Percentiles rank a stretch among this genome's conserved stretches.
phyloP scores from a whole-genome alignment of 2,329 filamentous ascomycete genomes.

The Penicillium sp. region DNA sequence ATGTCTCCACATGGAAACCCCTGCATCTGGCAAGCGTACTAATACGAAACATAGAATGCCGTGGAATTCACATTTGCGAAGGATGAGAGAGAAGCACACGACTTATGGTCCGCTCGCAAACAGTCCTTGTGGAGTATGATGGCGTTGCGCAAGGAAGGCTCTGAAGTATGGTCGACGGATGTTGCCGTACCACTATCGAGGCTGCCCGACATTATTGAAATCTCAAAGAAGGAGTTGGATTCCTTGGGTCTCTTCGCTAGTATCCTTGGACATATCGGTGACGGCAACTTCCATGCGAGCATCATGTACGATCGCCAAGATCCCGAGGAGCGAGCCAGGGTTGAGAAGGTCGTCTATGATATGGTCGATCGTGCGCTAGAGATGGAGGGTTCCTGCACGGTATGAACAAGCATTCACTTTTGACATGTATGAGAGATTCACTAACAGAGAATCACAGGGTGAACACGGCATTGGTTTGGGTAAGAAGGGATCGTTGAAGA shows the following conservation, averaged over 20 bases:
- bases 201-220: constrained; percentile 70
- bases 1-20: neutral
- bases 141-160: constrained; percentile 59
- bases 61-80: constrained; percentile 62
- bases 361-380: constrained; percentile 91
- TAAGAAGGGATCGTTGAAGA: constrained; percentile 79
- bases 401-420: constrained; percentile 30
- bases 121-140: constrained; percentile 68
- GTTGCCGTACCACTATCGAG: constrained; percentile 67
- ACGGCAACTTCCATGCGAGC: constrained; percentile 93
- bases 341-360: constrained; percentile 81
- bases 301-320: constrained; percentile 83
- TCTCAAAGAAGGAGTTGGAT: constrained; percentile 88
- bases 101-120: constrained; percentile 66
- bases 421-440: neutral
- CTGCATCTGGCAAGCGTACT: neutral
- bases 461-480: constrained; percentile 87
- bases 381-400: constrained; percentile 91
- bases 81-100: constrained; percentile 60
- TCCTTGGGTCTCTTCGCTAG: constrained; percentile 84
- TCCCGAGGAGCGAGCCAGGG: constrained; percentile 72
- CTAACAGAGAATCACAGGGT: constrained; percentile 53
- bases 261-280: constrained; percentile 87
- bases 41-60: constrained; percentile 41
- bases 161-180: constrained; percentile 67